Base-by-base conservation (phyloP, 2,329 filamentous ascomycete species). In the Cladosporium cucumerinum region DNA sequence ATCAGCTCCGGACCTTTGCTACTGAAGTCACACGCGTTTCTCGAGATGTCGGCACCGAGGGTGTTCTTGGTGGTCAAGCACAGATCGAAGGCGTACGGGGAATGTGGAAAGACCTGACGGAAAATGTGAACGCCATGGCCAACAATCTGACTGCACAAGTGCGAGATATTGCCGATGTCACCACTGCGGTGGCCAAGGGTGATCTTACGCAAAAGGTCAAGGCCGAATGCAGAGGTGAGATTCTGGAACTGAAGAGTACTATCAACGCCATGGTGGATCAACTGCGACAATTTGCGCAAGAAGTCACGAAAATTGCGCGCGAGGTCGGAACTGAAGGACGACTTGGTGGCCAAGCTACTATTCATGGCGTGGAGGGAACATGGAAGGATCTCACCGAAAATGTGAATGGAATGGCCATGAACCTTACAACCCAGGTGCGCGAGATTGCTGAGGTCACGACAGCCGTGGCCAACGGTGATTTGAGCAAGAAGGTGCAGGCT, bases 51-150 rank as follows among this genome's bases (percentile, higher is more conserved):
- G 86, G 86, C 54, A 87, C 85, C 10, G 86, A 88, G 69, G 86
- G 86, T 73, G 85, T 86, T 21, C 81, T 88, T 26, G 86, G 86
- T 65, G 86, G 86, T 16, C 86, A 88, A 73, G 86, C 86, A 55
- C 84, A 87, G 72, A 87, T 88, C 49, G 85, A 86, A 69, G 86
- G 86, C 66, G 86, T 88, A 51, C 83, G 87, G 76, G 86, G 86
- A 76, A 87, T 87, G 81, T 88, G 86, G 86, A 86, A 87, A 68
- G 86, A 88, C 72, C 78, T 88, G 58, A 88, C 86, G 8, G 78
- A 83, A 67, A 83, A 82, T 66, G 82, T 84, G 65, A 84, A 84
- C 66, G 82, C 81, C 68, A 83, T 84, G 82, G 82, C 82, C 28
- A 81, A 81, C 68, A 83, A 83, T 67, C 77, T 84, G 23, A 84